These are phyloP conservation scores for Neurospora sp. DNA, from an alignment of 495 filamentous ascomycete species.

Conservation along the genomic window DNA sequence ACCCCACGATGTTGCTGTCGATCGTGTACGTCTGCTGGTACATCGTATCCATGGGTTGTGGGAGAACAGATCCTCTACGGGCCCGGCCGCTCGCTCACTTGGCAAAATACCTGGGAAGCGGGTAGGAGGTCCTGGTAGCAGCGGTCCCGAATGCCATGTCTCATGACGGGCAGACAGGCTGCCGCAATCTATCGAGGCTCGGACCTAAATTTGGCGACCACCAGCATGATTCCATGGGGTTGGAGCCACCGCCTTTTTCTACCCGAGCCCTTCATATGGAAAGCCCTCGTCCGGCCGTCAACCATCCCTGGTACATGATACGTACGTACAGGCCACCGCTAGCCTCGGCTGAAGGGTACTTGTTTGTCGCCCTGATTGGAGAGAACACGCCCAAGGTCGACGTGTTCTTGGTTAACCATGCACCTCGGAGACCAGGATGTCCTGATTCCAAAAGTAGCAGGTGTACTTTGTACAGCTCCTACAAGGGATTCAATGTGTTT, in stretches of 20 bases:
- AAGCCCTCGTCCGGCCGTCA: constrained; percentile 3
- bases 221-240: neutral
- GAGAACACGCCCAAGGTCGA: constrained; percentile 10
- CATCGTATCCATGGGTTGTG: constrained; percentile 10
- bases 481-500: neutral
- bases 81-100: constrained; percentile 13
- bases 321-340: constrained; percentile 6
- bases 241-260: constrained; percentile 6
- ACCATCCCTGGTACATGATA: constrained; percentile 6
- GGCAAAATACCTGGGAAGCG: constrained; percentile 8
- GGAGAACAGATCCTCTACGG: constrained; percentile 6
- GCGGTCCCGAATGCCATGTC: constrained; percentile 7
- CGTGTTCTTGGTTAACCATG: constrained; percentile 12
- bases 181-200: neutral
- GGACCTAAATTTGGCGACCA: constrained; percentile 12
- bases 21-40: constrained; percentile 21
- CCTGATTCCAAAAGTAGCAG: constrained; percentile 11
- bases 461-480: constrained; percentile 1
- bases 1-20: constrained; percentile 29
- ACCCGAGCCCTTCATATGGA: constrained; percentile 2
- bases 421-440: constrained; percentile 8
- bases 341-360: constrained; percentile 13
- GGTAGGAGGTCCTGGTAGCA: constrained; percentile 8
- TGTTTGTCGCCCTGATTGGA: constrained; percentile 17
- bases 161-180: constrained; percentile 11